A percentile compares a stretch with the other conserved stretches of the same genome.
Conservation (phyloP, 768 basidiomycete species). For the Kwoniella shandongensis region DNA sequence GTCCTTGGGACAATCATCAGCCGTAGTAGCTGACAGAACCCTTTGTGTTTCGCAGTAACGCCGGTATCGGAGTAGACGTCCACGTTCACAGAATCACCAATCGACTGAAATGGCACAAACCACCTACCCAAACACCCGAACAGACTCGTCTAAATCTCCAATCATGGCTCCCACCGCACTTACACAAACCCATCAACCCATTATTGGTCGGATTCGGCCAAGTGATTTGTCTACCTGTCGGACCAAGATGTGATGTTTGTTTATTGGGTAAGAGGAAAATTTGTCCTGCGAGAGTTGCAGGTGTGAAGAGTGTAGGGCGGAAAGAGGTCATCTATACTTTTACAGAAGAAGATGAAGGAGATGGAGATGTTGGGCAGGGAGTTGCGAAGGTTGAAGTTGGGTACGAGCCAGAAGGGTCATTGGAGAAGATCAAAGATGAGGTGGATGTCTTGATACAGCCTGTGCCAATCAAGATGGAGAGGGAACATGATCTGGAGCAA, state of each 20-base stretch:
- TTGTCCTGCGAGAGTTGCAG: constrained; percentile 42
- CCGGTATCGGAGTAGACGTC: constrained; percentile 91
- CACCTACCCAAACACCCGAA: constrained; percentile 79
- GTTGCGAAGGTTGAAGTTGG: constrained; percentile 26
- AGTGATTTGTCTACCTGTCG: constrained; percentile 50
- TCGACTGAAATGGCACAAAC: constrained; percentile 85
- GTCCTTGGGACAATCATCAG: too few species aligned
- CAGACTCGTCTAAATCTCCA: constrained; percentile 64
- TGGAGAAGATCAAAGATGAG: constrained; percentile 19
- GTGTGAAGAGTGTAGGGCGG: constrained; percentile 42
- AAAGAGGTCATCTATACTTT: constrained; percentile 48
- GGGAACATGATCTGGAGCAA: constrained; percentile 3
- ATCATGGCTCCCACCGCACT: constrained; percentile 49
- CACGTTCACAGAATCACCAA: constrained; percentile 97
- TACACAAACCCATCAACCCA: constrained; percentile 52
- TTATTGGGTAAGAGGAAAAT: constrained; percentile 41
- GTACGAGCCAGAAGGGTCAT: constrained; percentile 16
- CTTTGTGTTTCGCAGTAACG: constrained; percentile 60
- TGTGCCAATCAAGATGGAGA: constrained; percentile 11
- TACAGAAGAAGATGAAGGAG: constrained; percentile 19
- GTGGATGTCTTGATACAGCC: too few species aligned
- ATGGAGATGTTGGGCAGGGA: not conserved
- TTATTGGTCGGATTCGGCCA: constrained; percentile 53
- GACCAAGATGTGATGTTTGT: constrained; percentile 52
- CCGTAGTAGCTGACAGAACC: constrained; percentile 2